These are phyloP conservation scores for Candida nitratophila DNA, from an alignment of 805 yeast species.

Conservation along the genomic window DNA sequence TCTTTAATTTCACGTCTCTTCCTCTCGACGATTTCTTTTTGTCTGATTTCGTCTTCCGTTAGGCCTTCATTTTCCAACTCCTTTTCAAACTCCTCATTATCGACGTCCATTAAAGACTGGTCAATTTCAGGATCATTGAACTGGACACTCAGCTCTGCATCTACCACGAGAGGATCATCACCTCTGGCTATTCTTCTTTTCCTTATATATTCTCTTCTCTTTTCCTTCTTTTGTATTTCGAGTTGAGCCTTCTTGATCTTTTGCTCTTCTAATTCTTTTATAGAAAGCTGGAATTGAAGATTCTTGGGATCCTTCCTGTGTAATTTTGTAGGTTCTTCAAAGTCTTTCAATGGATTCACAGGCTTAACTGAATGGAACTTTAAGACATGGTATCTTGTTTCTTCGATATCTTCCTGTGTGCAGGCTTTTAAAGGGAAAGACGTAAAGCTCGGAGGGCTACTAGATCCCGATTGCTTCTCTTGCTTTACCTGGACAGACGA, in stretches of 20 bases:
- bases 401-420: slow-evolving; percentile 60
- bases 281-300: slow-evolving; percentile 75
- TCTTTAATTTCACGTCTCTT: slow-evolving; percentile 19
- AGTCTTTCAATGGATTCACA: slow-evolving; percentile 65
- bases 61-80: slow-evolving; percentile 20
- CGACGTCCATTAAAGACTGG: slow-evolving; percentile 2
- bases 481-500: not conserved
- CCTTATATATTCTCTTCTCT: slow-evolving; percentile 27
- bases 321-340: slow-evolving; percentile 76
- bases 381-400: slow-evolving; percentile 71
- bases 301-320: slow-evolving; percentile 93
- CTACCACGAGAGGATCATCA: slow-evolving; percentile 9
- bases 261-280: slow-evolving; percentile 67
- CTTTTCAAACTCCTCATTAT: slow-evolving; percentile 22
- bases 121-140: not conserved
- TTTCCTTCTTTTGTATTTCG: slow-evolving; percentile 30
- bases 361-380: slow-evolving; percentile 69
- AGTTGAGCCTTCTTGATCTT: slow-evolving; percentile 35
- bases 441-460: slow-evolving; percentile 21
- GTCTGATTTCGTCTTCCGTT: slow-evolving; percentile 36
- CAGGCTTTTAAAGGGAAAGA: slow-evolving; percentile 66
- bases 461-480: not conserved
- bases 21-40: slow-evolving; percentile 18
- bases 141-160: slow-evolving; percentile 7
- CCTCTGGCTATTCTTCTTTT: slow-evolving; percentile 11